These are phyloP conservation scores for Lactuca sativa DNA, from an alignment of 129 eudicot species.

Conservation along the genomic window DNA sequence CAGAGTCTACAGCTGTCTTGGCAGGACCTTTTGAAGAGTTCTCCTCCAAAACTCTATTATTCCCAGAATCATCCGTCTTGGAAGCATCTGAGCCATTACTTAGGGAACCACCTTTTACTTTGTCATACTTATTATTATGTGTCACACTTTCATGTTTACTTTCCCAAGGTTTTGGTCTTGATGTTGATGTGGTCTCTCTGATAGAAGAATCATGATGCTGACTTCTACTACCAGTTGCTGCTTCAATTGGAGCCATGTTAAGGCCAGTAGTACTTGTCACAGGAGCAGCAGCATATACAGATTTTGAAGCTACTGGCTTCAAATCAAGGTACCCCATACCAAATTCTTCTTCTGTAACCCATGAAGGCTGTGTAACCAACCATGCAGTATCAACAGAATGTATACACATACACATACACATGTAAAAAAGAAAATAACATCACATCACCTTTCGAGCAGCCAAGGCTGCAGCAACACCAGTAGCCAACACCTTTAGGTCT, in stretches of 20 bases:
- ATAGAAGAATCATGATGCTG: slow-evolving; percentile 50
- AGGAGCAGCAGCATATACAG: slow-evolving; percentile 35
- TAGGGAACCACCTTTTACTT: slow-evolving; percentile 46
- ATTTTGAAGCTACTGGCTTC: slow-evolving; percentile 64
- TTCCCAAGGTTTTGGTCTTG: slow-evolving; percentile 56
- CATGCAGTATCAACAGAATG: background rate
- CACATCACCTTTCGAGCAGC: slow-evolving; percentile 91
- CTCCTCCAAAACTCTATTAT: slow-evolving; percentile 44
- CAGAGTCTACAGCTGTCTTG: slow-evolving; percentile 54
- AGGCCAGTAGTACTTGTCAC: slow-evolving; percentile 19
- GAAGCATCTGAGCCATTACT: slow-evolving; percentile 54
- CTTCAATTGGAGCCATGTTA: slow-evolving; percentile 42
- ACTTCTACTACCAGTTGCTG: slow-evolving; percentile 55
- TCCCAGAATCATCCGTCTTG: slow-evolving; percentile 49
- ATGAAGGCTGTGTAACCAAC: slow-evolving; percentile 60
- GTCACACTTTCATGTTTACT: slow-evolving; percentile 50
- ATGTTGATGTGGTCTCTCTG: slow-evolving; percentile 26
- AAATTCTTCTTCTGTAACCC: slow-evolving; percentile 99
- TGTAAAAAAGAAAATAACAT: slow-evolving; percentile 1
- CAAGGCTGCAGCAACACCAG: slow-evolving; percentile 99
- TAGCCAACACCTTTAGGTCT: slow-evolving; percentile 98
- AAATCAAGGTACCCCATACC: slow-evolving; percentile 95
- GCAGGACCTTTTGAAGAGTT: slow-evolving; percentile 47
- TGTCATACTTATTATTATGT: slow-evolving; percentile 22
- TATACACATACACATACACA: too few species aligned